Evolutionary conservation across 1,284 basidiomycete genomes (phyloP), one percentile per base, ranked within the genome.

Genomic region (Blastosporella zonata): DNA sequence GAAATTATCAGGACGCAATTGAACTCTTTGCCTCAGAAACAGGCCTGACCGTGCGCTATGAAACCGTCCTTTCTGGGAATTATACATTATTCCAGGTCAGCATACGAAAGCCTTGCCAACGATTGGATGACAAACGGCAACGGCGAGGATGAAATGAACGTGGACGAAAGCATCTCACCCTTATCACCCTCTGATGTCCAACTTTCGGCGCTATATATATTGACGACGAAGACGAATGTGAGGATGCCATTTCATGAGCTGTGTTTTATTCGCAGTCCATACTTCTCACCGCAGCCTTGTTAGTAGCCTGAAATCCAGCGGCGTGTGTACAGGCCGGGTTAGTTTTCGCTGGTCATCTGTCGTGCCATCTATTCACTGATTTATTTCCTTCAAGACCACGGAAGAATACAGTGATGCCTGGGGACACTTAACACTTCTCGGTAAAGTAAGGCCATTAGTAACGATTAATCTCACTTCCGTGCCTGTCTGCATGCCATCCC

Each of bases 401-500:
- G 62, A 65, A 54, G 62, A 57, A 39, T 69, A 75, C 29, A 72
- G 70, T 2, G 68, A 67, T 23, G 74, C 74, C 13, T 79, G 77
- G 77, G 76, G 76, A n/a, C 66, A 72, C 48, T 71, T 64, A 53
- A 67, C 59, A 18, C 65, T 73, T 41, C 58, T 74, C 46, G 77
- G 78, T 12, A 61, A 77, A 58, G 65, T 79, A 44, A 64, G 76
- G 22, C 9, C 63, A 63, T 31, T 78, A 74, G 74, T 77, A 79
- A 57, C 77, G 77, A 3, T 55, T 78, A 21, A 58, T 76, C 2
- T 69, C 69, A 31, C 61, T 79, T 33, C 62, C 75, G n/a, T 69
- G 72, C 31, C 64, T 63, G 47, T 66, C 73, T 8, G 77, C 77
- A 57, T 38, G 74, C 68, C n/a, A n/a, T 35, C 12, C 6, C 20